Evolutionary conservation across 2,329 filamentous ascomycete species (phyloP), one percentile per base, ranked within the genome.

Genomic region (Penicillium sp.): DNA sequence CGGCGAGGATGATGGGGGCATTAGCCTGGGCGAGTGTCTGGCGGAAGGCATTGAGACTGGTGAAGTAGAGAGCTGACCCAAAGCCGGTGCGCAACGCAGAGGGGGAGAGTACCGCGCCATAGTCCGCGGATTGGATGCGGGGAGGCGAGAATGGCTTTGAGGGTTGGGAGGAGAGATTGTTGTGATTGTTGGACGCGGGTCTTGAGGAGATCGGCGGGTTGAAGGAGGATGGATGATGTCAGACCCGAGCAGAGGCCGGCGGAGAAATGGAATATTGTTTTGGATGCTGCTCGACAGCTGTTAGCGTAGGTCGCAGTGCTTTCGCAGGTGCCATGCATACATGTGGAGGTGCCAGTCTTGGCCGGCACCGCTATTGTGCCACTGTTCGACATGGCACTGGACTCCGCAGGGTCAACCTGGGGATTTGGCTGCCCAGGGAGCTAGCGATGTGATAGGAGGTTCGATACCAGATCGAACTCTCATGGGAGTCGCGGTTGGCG

Each of bases 171-270:
- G 52, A 97, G 82, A 2, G 83, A 81, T 54, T 73, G 59, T 45
- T 85, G 85, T 31, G 89, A 90, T 73, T 97, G 94, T 70, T 99
- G 94, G 38, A 97, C 86, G 43, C 94, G 87, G 28, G 94, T 99
- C 75, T 99, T 99, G 70, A 99, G 85, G 4, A 99, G 86, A 74
- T 99, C 94, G 66, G 94, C 88, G 24, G 94, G 94, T 73, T 99
- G 94, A 15, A 99, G 83, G 50, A 97, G 85, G 54, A 95, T 85
- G 50, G 94, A 92, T 47, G 91, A 94, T 59, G 90, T 83, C 46
- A 95, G 81, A 65, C 94, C 94, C 7, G 92, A 96, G 66, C 85
- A 84, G 51, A 97, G 83, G 58, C 94, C 94, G 58, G 92, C 93
- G 61, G 87, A 75, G 72, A 97, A 95, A 76, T 97, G 94, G 71